Evolutionary conservation across 78 protist species (phyloP), one percentile per base, ranked within the genome.

Genomic region (Guillardia theta): DNA sequence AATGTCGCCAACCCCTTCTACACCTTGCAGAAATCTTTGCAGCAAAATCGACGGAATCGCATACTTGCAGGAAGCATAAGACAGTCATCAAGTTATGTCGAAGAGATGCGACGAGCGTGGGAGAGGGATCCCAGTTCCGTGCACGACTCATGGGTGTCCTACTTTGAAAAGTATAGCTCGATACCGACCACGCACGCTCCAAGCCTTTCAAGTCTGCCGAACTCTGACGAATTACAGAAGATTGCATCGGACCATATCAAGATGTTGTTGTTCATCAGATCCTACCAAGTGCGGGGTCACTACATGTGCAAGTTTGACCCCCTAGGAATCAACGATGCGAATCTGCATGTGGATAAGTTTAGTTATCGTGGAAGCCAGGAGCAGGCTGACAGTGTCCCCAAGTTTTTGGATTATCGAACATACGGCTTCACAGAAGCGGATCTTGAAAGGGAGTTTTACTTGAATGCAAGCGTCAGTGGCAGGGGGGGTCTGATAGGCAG

Each of bases 281-380:
- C 48, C 21, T 43, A 12, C 12, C 90, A 78, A 50, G 90, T 78
- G 24, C 90, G 90, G 37, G 90, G 90, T 0, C 90, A 78, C 50
- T 78, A 78, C 90, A 78, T 78, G 90, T 78, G 90, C 90, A 78
- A 78, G 90, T 30, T 78, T 4, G 90, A 78, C 50, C 90, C 90
- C 12, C 90, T 78, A n/a, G 53, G 48, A 6, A 44, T 78, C 90
- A 78, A 78, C 48, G 90, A 78, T 48, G 90, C 90, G 41, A 78
- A 78, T 30, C 48, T 78, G 9, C 90, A 78, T 48, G 90, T 78
- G 18, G 90, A 78, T 48, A 78, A 78, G 90, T 78, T 78, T 30
- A 18, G 18, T 22, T 78, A 78, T 48, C 90, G 90, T 48, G 90
- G 90, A 30, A 43, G 50, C 45, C 30, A 46, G 0, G 48, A 78